Evolutionary conservation across 306 rosid genomes (phyloP).

Genomic region (Canavalia gladiata): DNA sequence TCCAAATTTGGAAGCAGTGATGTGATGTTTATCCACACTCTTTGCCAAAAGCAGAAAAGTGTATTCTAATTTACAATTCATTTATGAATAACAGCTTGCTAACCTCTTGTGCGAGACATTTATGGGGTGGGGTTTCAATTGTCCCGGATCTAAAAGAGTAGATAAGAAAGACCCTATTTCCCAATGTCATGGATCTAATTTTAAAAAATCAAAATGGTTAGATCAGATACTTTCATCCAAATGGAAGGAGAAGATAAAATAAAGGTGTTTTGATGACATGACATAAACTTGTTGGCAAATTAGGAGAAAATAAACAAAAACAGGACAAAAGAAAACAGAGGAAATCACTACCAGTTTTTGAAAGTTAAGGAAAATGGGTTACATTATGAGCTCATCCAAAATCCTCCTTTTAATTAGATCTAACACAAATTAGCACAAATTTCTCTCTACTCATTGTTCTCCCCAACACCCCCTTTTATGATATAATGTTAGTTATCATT

Average conservation of each 20-base stretch:
- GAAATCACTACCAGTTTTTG: not conserved
- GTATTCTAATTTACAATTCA: not conserved
- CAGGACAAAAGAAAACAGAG: not conserved
- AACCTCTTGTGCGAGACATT: not conserved
- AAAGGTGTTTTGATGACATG: not conserved
- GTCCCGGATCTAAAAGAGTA: not conserved
- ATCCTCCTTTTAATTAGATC: slow-evolving; percentile 30
- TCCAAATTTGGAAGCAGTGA: not conserved
- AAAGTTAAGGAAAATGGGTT: not conserved
- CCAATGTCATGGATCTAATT: not conserved
- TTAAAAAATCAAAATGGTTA: not conserved
- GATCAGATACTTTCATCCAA: slow-evolving; percentile 3
- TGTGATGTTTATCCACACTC: not conserved
- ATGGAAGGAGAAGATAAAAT: not conserved
- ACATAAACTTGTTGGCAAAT: not conserved
- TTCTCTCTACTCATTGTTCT: not conserved
- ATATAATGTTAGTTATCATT: not conserved
- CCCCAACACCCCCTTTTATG: not conserved
- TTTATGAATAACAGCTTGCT: slow-evolving; percentile 9
- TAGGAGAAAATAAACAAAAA: not conserved
- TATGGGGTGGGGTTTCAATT: slow-evolving; percentile 3
- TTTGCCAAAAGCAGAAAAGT: not conserved
- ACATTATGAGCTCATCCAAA: not conserved
- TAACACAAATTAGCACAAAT: not conserved
- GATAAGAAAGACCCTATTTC: not conserved